These are phyloP conservation scores for Eutreptiella sp. DNA, from an alignment of 208 protist genomes.

Conservation along the genomic window DNA sequence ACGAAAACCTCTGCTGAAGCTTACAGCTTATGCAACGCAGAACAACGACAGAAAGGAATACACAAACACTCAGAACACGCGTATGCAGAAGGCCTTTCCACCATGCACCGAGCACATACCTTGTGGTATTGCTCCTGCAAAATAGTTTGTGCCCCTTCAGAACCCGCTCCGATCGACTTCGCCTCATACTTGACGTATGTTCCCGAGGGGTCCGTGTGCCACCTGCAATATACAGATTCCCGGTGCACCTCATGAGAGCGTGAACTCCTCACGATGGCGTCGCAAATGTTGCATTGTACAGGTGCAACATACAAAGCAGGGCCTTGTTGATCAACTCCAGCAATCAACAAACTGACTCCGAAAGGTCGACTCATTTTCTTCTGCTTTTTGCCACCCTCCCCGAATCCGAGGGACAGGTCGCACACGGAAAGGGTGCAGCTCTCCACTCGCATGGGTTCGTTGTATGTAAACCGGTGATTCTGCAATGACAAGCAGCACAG, in stretches of 20 bases:
- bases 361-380: slow-evolving; percentile 92
- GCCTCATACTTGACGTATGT: slow-evolving; percentile 93
- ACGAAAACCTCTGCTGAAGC: slow-evolving; percentile 11
- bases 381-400: slow-evolving; percentile 81
- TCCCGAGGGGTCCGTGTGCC: slow-evolving; percentile 95
- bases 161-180: slow-evolving; percentile 96
- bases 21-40: neutral
- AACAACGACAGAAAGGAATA: neutral
- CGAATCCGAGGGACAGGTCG: slow-evolving; percentile 95
- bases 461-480: slow-evolving; percentile 98
- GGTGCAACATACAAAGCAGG: slow-evolving; percentile 84
- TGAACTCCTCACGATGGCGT: neutral
- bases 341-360: slow-evolving; percentile 97
- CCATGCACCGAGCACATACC: too few relatives aligned
- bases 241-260: neutral
- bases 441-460: slow-evolving; percentile 95
- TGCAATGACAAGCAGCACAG: slow-evolving; percentile 51
- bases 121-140: slow-evolving; percentile 96
- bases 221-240: slow-evolving; percentile 40
- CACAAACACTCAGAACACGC: neutral
- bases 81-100: slow-evolving; percentile 1
- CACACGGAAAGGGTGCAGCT: slow-evolving; percentile 92
- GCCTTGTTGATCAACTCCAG: slow-evolving; percentile 93
- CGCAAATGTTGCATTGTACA: too few relatives aligned
- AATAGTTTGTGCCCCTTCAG: slow-evolving; percentile 94